Evolutionary conservation across 805 yeast species (phyloP), one percentile per base, ranked within the genome.

Genomic region (Candida odintsovae): DNA sequence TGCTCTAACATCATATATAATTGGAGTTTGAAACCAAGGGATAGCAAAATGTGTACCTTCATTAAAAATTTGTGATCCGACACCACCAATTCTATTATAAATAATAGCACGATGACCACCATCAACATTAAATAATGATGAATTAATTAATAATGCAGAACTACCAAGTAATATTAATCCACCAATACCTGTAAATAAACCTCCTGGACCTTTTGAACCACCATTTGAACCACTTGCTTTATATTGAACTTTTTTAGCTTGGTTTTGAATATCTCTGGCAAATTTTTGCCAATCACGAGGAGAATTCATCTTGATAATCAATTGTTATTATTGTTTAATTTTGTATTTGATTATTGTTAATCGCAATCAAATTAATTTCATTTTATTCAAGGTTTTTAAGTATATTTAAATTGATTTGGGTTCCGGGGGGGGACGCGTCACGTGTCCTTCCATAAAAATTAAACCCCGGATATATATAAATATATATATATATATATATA

Each of bases 91-190:
- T 63, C 99, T 81, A 22, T 95, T 89, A 66, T 94, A 94, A 35
- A 94, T 78, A 61, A 94, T 90, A 16, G 97, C 99, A 63, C 99
- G 77, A 67, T 92, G 98, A 68, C 99, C 99, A 80, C 99, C 99
- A 68, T 94, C 98, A 50, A 94, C 99, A 64, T 83, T 85, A 69
- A 82, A 85, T 31, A 85, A 68, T 1, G 90, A 72, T 37, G 78
- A 69, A 55, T 82, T 78, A 35, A 77, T 52, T 22, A 75, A 62
- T 38, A 78, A 43, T 3, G 80, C 77, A 48, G 80, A 83, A 44
- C 78, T 82, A 45, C 82, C 85, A 5, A 83, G 62, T 6, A 79
- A 53, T 2, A 83, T 47, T 19, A 83, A 55, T 3, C 87, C 86
- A 33, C 85, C 86, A 19, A 76, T 56, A 6, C 89, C 90, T 19